Base-by-base conservation (phyloP, 805 yeast species). In the Grigorovia yakushimaensis region DNA sequence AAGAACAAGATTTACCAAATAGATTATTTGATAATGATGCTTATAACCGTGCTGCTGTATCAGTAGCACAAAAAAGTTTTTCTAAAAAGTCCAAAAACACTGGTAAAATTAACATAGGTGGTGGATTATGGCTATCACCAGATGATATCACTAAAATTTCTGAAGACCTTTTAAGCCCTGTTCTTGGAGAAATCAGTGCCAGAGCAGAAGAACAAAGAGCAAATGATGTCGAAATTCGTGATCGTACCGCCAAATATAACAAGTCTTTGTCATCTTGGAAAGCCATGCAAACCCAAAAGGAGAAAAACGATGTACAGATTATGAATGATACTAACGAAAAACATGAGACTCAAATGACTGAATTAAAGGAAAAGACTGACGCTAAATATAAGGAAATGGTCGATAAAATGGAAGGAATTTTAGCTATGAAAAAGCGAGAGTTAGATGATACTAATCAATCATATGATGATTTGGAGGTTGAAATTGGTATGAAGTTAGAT, bases 91-190 rank as follows among this genome's bases (percentile, higher is more conserved):
- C 77, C 60, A 75, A 91, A 58, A 59, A 74, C 44, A 61, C 56
- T 44, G 79, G 81, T 53, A 77, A 81, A 62, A 71, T 88, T 56
- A 74, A 87, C 59, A 68, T 91, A 52, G 98, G 98, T 50, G 96
- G 95, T 54, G 98, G 98, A 2, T 73, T 87, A 50, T 77, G 75
- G 58, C 79, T 91, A 74, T 73, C 85, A 39, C 84, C 77, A 50
- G 76, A 72, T 19, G 97, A 89, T 60, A 78, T 93, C 51, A 83
- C 85, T 51, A 75, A 76, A 47, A 78, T 93, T 70, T 98, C 98
- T 18, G 68, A 79, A 49, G 75, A 81, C 43, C 73, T 86, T 59
- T 95, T 91, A 49, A 74, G 76, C 54, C 98, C 98, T 10, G 89
- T 91, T 7, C 70, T 91, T 57, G 73, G 71, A 39, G 91, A 88